Base-by-base conservation (phyloP, 768 basidiomycete genomes). In the Xerocomellus amylosporus region DNA sequence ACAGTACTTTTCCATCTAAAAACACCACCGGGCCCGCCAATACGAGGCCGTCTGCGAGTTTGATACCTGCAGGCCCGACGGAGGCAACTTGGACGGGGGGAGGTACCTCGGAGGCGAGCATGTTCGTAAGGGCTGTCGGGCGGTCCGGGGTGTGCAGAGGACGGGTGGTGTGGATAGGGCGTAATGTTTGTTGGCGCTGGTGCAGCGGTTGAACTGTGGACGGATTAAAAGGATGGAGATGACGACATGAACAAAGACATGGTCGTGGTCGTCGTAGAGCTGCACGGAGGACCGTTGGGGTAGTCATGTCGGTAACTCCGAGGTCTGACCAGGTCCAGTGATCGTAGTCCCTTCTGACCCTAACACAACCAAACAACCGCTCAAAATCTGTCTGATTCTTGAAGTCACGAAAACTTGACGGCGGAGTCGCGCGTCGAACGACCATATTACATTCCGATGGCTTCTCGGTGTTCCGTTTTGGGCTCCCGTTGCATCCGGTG, bases 21-120 rank as follows among this genome's bases (percentile, higher is more conserved):
- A 99, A 89, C 28, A 99, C 80, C 61, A 86, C 88, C 0, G 93
- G 82, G 1, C 85, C 85, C 0, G 86, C 83, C 2, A 97, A 69
- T 17, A 90, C 64, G 22, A 95, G 80, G 5, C 93, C 93, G 65
- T 91, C 90, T n/a, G 74, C 75, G 6, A 93, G 81, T 40, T 80
- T 78, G 39, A 93, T 85, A 22, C 88, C 91, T 2, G 75, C 70
- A 0, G 77, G 68, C 0, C 83, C 78, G 49, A 91, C 80, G 3
- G 84, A 85, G 46, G 78, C 74, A 54, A 93, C 86, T 69, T 88
- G 86, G 2, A 90, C 86, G 0, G 88, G 74, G 0, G 85, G 88
- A 30, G 85, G 82, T 5, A 75, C 77, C 39, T 80, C 88, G 54
- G 83, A 82, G 10, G 86, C 86, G 26, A 92, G 81, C 54, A 92